Evolutionary conservation across 208 protist species (phyloP).

Genomic region (Crithidia bombi): DNA sequence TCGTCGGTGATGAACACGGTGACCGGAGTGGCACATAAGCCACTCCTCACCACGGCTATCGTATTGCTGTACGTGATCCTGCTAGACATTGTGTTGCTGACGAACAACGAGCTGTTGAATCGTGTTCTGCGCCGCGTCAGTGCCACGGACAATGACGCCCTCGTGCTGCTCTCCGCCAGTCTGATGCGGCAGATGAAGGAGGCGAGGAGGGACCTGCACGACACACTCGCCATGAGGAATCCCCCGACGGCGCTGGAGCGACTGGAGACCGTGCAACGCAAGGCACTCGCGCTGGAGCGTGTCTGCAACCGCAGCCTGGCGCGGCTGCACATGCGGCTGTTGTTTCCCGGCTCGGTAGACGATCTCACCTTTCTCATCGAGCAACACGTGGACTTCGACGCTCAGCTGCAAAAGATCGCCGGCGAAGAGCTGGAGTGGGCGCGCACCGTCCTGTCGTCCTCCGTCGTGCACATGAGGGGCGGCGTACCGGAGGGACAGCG

Average conservation of each 20-base stretch:
- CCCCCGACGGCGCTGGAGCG: not conserved
- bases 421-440: constrained; percentile 65
- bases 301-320: constrained; percentile 46
- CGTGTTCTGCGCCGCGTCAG: constrained; percentile 36
- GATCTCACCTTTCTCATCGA: constrained; percentile 84
- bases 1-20: constrained; percentile 7
- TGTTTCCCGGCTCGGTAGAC: constrained; percentile 54
- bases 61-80: constrained; percentile 73
- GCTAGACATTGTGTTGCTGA: constrained; percentile 56
- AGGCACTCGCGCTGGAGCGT: constrained; percentile 32
- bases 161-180: constrained; percentile 49
- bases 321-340: constrained; percentile 39
- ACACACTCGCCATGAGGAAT: not conserved
- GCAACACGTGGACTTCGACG: constrained; percentile 67
- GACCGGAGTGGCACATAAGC: constrained; percentile 21
- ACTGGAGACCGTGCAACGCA: constrained; percentile 31
- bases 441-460: constrained; percentile 17
- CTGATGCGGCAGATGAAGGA: constrained; percentile 28
- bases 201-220: constrained; percentile 20
- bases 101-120: constrained; percentile 33
- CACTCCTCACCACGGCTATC: constrained; percentile 30
- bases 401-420: constrained; percentile 45
- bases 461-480: constrained; percentile 8
- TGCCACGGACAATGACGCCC: constrained; percentile 49
- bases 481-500: constrained; percentile 7